Evolutionary conservation across 768 basidiomycete species (phyloP), one percentile per base, ranked within the genome.

Genomic region (Panus rudis): DNA sequence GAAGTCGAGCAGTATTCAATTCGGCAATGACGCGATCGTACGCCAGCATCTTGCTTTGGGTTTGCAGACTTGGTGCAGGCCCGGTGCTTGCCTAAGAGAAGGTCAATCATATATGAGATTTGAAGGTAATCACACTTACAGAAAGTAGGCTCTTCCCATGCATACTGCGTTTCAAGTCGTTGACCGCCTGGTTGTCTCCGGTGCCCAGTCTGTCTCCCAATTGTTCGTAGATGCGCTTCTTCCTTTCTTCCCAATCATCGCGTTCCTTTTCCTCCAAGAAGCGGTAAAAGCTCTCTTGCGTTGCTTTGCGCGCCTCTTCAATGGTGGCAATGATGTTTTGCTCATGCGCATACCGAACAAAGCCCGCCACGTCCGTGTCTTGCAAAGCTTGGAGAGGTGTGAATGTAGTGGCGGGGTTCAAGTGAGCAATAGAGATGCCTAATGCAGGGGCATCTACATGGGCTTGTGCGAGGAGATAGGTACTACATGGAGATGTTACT

Each of bases 11-110:
- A 28, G 70, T 63, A 65, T 96, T 92, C 39, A 97, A 67, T 19
- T 88, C 79, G 6, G 75, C 69, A 32, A 97, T 69, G 24, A 87
- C 81, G 37, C 79, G 78, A 67, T 93, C 88, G 60, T 97, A 99
- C 11, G 80, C 82, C 85, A 97, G 90, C 92, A 97, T 92, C 64
- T 88, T 89, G 63, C 75, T 80, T 62, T 93, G 92, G 83, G 86
- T 86, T 57, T 89, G 85, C 30, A 87, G 61, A 12, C 73, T 78
- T 17, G 82, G 63, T 46, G 72, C 78, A 1, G 83, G 79, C 1
- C 72, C 66, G 1, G 69, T 63, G 42, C 67, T 66, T 33, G 71
- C 58, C 66, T 73, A 38, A 14, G 45, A 39, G 10, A 41, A 21
- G 31, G 46, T 37, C 44, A 39, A 31, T 38, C 17, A 42, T 23